Base-by-base conservation (phyloP, 495 filamentous ascomycete genomes). In the Glonium stellatum region DNA sequence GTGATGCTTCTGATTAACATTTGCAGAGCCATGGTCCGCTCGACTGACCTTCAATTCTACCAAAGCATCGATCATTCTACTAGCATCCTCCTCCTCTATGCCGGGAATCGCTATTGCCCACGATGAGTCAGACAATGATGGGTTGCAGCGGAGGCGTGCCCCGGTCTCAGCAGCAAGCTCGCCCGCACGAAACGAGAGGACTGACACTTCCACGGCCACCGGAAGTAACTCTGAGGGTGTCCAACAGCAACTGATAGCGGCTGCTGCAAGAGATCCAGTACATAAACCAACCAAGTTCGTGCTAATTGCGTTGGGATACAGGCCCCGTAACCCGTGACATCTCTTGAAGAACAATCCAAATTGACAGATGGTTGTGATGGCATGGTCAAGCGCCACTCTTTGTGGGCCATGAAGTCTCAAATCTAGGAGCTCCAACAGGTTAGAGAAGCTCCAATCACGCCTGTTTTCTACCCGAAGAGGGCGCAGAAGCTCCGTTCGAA, bases 1-100 rank as follows among this genome's bases (percentile, higher is more conserved):
- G 86, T 77, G 41, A 85, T 79, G 41, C 74, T 76, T 82, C 88
- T 76, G 11, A 27, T 50, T 50, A 23, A 50, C 4, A 22, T n/a
- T n/a, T n/a, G n/a, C 10, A 23, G 13, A 50, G 5, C 3, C 15
- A 44, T n/a, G 13, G 18, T 44, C 27, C 27, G 6, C 27, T 2
- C 27, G 3, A 31, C 27, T 31, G 2, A 31, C 27, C 27, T 21
- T 21, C 12, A 2, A 2, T 10, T 1, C 41, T 1, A 21, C 41
- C 3, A 46, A n/a, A n/a, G 1, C 3, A 1, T 46, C 13, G 9
- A 15, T 21, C 12, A 46, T 2, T 1, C 4, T 4, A 46, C 71
- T 63, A 35, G 69, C 57, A 56, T 84, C 76, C 66, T 83, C 84
- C 1, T 72, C 68, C 12, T n/a, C n/a, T n/a, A n/a, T n/a, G n/a